Base-by-base conservation (phyloP, 805 yeast genomes). In the Spencermartinsiella europaea region DNA sequence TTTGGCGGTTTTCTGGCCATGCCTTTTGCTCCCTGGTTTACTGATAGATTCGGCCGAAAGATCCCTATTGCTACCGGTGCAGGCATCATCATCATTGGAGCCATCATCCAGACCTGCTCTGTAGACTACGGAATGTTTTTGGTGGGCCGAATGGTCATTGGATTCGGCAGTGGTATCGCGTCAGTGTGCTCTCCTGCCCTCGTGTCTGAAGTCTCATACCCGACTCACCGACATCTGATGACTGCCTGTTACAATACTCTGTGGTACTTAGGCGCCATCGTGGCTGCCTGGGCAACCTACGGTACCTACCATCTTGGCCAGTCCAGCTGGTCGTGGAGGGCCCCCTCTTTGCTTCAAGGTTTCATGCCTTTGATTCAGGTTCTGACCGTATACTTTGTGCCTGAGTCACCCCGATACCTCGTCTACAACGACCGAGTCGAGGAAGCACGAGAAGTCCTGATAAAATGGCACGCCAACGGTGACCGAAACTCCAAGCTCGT, bases 361-460 rank as follows among this genome's bases (percentile, higher is more conserved):
- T 53, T 82, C 35, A 81, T 82, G 59, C 49, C 86, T 41, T 65
- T 85, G 36, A 59, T 82, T 45, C 68, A 84, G 77, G 80, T 48
- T 27, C 65, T 39, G 15, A 67, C 72, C 25, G 60, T 70, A 35
- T 58, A 77, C 37, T 75, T 79, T 38, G 67, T 88, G n/a, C 97
- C 98, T 0, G 97, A 90, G 64, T 80, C 90, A 34, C 96, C 96
- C 0, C 73, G 96, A 49, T 90, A 74, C 67, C 80, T 76, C 59
- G 87, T 90, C 31, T 77, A 75, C 45, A 76, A 77, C 52, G 77
- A 76, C 51, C 65, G 74, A 21, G 58, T 75, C 44, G 81, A 75
- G 15, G 71, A 73, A 37, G 91, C 90, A 2, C 68, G 77, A 31
- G 78, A 74, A 45, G 73, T 53, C 22, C 22, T 53, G n/a, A 35